Percentiles rank a stretch among this genome's conserved stretches.
Conservation (phyloP, 768 basidiomycete genomes). For the Albatrellus ellisii region DNA sequence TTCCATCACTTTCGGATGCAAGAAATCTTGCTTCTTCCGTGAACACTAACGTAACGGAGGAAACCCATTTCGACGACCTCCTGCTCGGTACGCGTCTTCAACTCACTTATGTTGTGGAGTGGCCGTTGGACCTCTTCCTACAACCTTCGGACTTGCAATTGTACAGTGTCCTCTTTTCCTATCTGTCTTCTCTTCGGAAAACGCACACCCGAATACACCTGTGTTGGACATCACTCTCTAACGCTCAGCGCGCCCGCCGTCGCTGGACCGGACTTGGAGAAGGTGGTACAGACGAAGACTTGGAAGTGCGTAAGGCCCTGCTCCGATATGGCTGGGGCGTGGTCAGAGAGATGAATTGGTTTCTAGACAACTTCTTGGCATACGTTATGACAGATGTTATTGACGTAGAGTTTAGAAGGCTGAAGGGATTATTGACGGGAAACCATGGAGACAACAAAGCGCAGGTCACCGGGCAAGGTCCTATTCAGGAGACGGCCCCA, state of each 20-base stretch:
- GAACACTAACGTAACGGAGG: constrained; percentile 23
- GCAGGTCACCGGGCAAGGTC: constrained; percentile 14
- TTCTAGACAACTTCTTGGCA: constrained; percentile 67
- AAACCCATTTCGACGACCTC: constrained; percentile 52
- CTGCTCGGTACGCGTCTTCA: constrained; percentile 69
- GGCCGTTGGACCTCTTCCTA: constrained; percentile 87
- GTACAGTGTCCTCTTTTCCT: constrained; percentile 71
- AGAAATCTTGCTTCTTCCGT: constrained; percentile 29
- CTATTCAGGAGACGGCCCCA: constrained; percentile 13
- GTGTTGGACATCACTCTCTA: constrained; percentile 79
- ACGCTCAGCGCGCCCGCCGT: constrained; percentile 70
- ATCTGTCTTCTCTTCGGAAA: constrained; percentile 73
- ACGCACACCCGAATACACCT: constrained; percentile 69
- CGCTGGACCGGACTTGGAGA: constrained; percentile 83
- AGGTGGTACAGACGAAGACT: constrained; percentile 67
- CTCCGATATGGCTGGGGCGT: constrained; percentile 79
- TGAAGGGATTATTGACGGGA: constrained; percentile 43
- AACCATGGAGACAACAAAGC: constrained; percentile 3
- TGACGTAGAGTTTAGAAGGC: constrained; percentile 64
- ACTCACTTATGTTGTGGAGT: constrained; percentile 59
- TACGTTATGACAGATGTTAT: constrained; percentile 89
- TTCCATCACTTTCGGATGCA: constrained; percentile 49
- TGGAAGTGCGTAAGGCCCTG: constrained; percentile 46
- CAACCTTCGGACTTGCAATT: constrained; percentile 58
- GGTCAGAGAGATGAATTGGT: constrained; percentile 85